Base-by-base conservation (phyloP, 495 filamentous ascomycete genomes). In the Usnea hakonensis region DNA sequence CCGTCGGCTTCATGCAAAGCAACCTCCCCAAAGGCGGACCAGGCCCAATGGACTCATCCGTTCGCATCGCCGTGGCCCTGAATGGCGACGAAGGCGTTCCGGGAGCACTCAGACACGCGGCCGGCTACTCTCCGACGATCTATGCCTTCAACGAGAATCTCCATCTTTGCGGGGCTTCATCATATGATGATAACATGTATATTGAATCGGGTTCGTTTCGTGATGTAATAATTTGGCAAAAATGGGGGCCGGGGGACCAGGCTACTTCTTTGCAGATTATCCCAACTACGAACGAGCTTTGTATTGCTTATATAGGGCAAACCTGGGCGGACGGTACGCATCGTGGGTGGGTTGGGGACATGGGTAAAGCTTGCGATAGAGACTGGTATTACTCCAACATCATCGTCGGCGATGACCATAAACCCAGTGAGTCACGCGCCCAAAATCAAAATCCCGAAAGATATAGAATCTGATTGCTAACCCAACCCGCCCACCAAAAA, bases 261-360 rank as follows among this genome's bases (percentile, higher is more conserved):
- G 41, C 62, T 14, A 64, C 62, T 17, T 56, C 41, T 32, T 14
- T 64, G 6, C 57, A 64, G 30, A 30, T 64, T 35, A 43, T 54
- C 14, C 57, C 62, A 14, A 37, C 30, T 17, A 55, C 10, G 7
- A 35, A 65, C 32, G 63, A 52, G 28, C 23, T 62, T 17, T 65
- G 64, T 32, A 58, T 65, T 8, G 64, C 64, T 13, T 53, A 65
- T 19, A 30, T 65, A 23, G 10, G 58, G 2, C 64, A 60, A 13
- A 61, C 32, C 14, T 57, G 57, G 54, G 11, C 58, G 19, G 59
- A 62, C 32, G 64, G 64, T n/a, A 58, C 52, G 10, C 23, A 46
- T 8, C 36, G 57, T 35, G 64, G 44, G 9, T 65, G 58, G 64
- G 1, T 37, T 1, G 58, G 64, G 5, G 64, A 65, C 26, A 32